A percentile compares a stretch with the other conserved stretches of the same genome.
Evolutionary conservation across 306 rosid genomes (phyloP).

Genomic region (Cucurbita moschata): DNA sequence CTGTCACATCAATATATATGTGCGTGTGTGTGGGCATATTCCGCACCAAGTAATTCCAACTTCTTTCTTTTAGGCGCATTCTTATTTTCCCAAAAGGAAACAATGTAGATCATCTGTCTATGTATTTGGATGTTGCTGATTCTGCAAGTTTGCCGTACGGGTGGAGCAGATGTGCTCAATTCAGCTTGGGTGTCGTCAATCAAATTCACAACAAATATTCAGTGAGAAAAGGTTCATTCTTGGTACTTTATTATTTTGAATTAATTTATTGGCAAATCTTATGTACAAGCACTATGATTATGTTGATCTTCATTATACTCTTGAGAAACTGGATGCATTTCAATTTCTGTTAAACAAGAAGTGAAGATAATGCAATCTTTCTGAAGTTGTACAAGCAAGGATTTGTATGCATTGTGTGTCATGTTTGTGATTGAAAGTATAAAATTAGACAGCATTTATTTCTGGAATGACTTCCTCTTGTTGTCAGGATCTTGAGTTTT

Average conservation of each 20-base stretch:
- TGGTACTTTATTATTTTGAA: background rate
- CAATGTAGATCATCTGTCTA: constrained; percentile 80
- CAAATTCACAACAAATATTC: constrained; percentile 53
- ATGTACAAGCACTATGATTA: background rate
- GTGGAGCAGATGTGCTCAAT: constrained; percentile 85
- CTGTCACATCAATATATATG: background rate
- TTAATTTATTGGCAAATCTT: background rate
- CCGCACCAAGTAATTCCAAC: background rate
- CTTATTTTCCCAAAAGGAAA: constrained; percentile 83
- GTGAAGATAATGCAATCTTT: background rate
- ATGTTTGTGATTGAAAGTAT: background rate
- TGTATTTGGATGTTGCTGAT: constrained; percentile 86
- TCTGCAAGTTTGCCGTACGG: constrained; percentile 65
- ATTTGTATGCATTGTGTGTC: background rate
- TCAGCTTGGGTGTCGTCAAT: constrained; percentile 64
- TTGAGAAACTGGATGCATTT: background rate
- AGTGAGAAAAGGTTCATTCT: constrained; percentile 57
- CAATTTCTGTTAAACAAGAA: background rate
- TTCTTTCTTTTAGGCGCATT: constrained; percentile 42
- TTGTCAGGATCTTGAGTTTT: background rate
- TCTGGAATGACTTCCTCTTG: background rate
- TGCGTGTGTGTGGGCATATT: background rate
- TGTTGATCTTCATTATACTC: background rate
- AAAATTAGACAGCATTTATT: background rate
- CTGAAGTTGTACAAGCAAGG: background rate